A percentile compares a stretch with the other conserved stretches of the same genome.
phyloP scores from a whole-genome alignment of 495 filamentous ascomycete species.

The Saxophila tyrrhenica region DNA sequence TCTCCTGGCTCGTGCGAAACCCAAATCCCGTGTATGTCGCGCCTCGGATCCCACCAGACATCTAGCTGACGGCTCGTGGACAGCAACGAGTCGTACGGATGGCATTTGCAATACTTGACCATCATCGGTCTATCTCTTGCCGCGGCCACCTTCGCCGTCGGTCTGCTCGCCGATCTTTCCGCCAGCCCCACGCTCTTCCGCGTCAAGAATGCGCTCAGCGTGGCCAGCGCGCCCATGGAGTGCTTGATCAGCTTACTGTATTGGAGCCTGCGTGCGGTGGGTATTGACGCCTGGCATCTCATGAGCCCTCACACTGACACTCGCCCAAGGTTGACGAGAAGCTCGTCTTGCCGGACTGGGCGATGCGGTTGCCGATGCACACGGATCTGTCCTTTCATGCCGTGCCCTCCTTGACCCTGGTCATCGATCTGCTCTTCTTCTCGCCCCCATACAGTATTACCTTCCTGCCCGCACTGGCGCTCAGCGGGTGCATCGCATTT shows the following conservation, averaged over 20 bases:
- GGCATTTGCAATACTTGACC: conserved; percentile 76
- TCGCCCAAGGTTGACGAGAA: conserved; percentile 47
- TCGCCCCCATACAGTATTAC: conserved; percentile 72
- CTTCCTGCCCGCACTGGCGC: conserved; percentile 44
- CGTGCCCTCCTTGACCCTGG: conserved; percentile 59
- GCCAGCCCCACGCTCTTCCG: conserved; percentile 53
- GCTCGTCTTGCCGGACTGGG: conserved; percentile 43
- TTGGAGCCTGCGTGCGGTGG: conserved; percentile 53
- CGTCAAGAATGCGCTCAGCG: conserved; percentile 61
- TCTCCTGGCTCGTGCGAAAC: conserved; percentile 43
- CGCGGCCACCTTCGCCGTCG: conserved; percentile 55
- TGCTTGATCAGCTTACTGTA: conserved; percentile 77
- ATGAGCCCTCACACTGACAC: not conserved
- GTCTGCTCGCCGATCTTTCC: conserved; percentile 64
- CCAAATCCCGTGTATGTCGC: conserved; percentile 35
- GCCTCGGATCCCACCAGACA: not conserved
- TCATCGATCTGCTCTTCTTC: conserved; percentile 60
- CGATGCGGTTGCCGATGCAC: conserved; percentile 20
- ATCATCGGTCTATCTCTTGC: conserved; percentile 68
- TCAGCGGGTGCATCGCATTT: conserved; percentile 56
- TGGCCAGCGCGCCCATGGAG: conserved; percentile 66
- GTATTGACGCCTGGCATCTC: too few relatives aligned
- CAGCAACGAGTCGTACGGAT: conserved; percentile 63
- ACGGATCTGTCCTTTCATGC: conserved; percentile 70
- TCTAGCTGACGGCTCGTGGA: conserved; percentile 10